phyloP scores from a whole-genome alignment of 1,284 basidiomycete genomes.

The Cryptococcus sp. region DNA sequence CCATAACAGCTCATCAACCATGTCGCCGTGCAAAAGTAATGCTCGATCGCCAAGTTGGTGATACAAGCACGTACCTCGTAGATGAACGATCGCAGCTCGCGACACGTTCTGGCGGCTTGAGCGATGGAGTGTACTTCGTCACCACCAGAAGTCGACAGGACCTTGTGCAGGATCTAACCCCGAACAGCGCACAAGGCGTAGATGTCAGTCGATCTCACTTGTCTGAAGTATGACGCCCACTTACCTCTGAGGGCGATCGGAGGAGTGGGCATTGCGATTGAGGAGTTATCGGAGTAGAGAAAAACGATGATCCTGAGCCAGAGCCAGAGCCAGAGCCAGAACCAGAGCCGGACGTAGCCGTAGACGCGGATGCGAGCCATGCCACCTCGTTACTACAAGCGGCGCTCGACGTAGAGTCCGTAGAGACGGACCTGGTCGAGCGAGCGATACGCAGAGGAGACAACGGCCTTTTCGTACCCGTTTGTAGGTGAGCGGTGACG shows the following conservation, averaged over 20 bases:
- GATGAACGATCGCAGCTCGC: constrained; percentile 34
- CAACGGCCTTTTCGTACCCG: too few relatives aligned
- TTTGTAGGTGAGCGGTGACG: too few relatives aligned
- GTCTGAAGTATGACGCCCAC: background rate
- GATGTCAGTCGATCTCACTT: background rate
- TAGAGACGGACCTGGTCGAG: too few relatives aligned
- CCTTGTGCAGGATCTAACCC: constrained; percentile 37
- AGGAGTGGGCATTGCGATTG: constrained; percentile 4
- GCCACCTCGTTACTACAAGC: too few relatives aligned
- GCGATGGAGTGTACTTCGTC: constrained; percentile 21
- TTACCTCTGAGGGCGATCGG: constrained; percentile 19
- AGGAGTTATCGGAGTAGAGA: background rate
- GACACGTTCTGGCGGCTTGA: constrained; percentile 32
- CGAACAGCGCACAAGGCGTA: too few relatives aligned
- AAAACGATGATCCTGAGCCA: background rate
- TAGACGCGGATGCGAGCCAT: background rate
- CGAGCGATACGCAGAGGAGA: too few relatives aligned
- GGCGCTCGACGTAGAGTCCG: too few relatives aligned
- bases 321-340: background rate
- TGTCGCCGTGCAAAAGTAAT: background rate
- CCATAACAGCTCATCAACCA: background rate
- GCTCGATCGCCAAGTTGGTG: too few relatives aligned
- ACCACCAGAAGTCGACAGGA: constrained; percentile 28
- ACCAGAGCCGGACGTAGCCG: background rate
- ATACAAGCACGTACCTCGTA: constrained; percentile 32